These are phyloP conservation scores for Nitzschia putrida DNA, from an alignment of 108 stramenopile species.

Conservation along the genomic window DNA sequence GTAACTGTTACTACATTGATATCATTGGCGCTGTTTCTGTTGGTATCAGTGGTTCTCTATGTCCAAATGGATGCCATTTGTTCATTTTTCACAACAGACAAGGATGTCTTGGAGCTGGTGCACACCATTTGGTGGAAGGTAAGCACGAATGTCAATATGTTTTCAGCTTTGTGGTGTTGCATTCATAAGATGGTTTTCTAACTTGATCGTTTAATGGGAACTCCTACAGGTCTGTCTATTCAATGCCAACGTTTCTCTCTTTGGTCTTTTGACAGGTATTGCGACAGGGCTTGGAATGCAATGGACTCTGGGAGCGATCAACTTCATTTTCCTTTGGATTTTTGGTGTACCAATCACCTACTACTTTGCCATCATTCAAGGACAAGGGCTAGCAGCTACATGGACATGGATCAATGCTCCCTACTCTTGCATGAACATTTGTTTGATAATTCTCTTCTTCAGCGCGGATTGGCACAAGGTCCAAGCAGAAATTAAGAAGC, in stretches of 20 bases:
- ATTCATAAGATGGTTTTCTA: no score
- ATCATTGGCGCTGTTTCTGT: neutral
- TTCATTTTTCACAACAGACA: conserved; percentile 27
- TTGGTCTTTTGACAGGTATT: conserved; percentile 30
- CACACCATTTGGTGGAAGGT: conserved; percentile 43
- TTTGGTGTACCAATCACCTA: conserved; percentile 40
- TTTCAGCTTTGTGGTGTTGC: neutral
- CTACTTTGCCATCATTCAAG: conserved; percentile 14
- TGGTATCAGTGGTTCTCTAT: conserved; percentile 23
- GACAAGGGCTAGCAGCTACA: conserved; percentile 28
- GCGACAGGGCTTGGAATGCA: conserved; percentile 42
- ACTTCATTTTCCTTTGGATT: conserved; percentile 34
- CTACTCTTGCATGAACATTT: conserved; percentile 36
- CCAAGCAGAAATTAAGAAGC: conserved; percentile 13
- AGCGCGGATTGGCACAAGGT: conserved; percentile 37
- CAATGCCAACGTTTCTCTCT: conserved; percentile 21
- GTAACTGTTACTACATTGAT: conserved; percentile 1
- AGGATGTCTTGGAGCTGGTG: conserved; percentile 14
- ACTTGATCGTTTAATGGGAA: neutral
- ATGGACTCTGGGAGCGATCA: conserved; percentile 41
- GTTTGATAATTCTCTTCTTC: conserved; percentile 25
- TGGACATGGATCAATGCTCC: conserved; percentile 48
- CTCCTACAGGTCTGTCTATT: conserved; percentile 9
- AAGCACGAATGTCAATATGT: neutral
- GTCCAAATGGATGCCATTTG: conserved; percentile 12